phyloP scores from a whole-genome alignment of 2,329 filamentous ascomycete species.

The Epichloe typhina region DNA sequence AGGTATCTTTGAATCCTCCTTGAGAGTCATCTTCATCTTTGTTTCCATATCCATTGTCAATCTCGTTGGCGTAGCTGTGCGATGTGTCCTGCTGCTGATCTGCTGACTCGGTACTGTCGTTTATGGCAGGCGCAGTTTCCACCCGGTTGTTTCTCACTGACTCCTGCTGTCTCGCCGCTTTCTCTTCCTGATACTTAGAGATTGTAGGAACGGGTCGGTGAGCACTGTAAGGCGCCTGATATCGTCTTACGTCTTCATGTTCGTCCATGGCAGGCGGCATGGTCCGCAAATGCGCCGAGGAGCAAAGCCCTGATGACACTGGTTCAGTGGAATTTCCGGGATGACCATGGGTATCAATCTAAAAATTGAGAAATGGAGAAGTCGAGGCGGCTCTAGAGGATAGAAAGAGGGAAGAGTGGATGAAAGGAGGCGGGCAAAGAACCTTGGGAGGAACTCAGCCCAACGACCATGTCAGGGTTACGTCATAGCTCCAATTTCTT shows the following conservation, averaged over 20 bases:
- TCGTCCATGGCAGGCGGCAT: conserved; percentile 25
- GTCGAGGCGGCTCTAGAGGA: neutral
- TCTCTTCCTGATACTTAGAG: conserved; percentile 33
- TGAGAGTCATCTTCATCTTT: conserved; percentile 7
- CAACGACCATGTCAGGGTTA: neutral
- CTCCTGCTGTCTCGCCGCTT: conserved; percentile 28
- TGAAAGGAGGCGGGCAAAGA: neutral
- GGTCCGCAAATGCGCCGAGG: conserved; percentile 5
- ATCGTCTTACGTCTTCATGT: conserved; percentile 23
- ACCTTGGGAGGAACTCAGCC: too few species aligned
- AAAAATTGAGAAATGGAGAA: neutral
- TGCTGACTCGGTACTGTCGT: neutral
- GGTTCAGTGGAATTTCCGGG: neutral
- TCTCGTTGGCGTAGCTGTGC: conserved; percentile 1
- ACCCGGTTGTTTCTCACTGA: conserved; percentile 20
- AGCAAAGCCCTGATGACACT: neutral
- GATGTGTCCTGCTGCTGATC: neutral
- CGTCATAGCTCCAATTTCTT: conserved; percentile 3
- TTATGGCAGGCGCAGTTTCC: conserved; percentile 2
- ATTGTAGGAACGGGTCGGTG: conserved; percentile 34
- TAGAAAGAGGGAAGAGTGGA: too few species aligned
- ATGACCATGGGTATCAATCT: neutral
- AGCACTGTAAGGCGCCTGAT: conserved; percentile 28
- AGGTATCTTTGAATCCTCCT: conserved; percentile 19
- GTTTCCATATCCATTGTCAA: conserved; percentile 5